Evolutionary conservation across 2,329 filamentous ascomycete genomes (phyloP), one percentile per base, ranked within the genome.

Genomic region (Calonectria montana): DNA sequence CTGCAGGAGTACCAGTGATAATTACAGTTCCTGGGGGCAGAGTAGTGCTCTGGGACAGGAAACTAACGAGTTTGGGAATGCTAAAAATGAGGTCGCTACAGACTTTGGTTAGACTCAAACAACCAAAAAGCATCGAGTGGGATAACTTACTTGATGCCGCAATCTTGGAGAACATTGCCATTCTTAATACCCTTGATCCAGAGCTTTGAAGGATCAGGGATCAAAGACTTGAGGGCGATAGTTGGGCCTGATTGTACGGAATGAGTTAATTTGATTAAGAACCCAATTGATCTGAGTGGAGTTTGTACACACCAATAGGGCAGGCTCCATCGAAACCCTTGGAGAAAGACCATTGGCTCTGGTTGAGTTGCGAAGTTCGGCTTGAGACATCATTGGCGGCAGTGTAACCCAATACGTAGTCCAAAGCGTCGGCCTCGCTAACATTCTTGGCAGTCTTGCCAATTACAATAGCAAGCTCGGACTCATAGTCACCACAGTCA

Each of bases 1-100:
- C 93, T 70, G 91, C 88, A 0, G 92, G 93, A 8, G 91, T 93
- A 71, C 91, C 91, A 6, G 91, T 93, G 75, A 92, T 91, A 68
- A 93, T 91, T 63, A 92, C 68, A 78, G 92, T 91, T 25, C 91
- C 91, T 1, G 90, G 88, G 48, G 90, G 80, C 53, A 93, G 82
- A 3, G 91, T 92, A 15, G 90, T 91, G 21, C 91, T 90, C 75
- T 87, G 87, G 74, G 89, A 91, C 29, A 92, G 78, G 80, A 91
- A 90, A 3, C 89, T 84, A 72, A 93, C 88, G 4, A 88, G 89
- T 82, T 90, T 86, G 61, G 86, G 87, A 31, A 93, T 85, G 63
- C 85, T 85, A 77, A 93, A 93, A 74, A 92, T 90, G 87, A 92
- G 89, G 61, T 90, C 88, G 67, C 87, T 89, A 59, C n/a, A 31